A percentile compares a stretch with the other conserved stretches of the same genome.
phyloP scores from a whole-genome alignment of 768 basidiomycete species.

The Rossbeevera mucosa region DNA sequence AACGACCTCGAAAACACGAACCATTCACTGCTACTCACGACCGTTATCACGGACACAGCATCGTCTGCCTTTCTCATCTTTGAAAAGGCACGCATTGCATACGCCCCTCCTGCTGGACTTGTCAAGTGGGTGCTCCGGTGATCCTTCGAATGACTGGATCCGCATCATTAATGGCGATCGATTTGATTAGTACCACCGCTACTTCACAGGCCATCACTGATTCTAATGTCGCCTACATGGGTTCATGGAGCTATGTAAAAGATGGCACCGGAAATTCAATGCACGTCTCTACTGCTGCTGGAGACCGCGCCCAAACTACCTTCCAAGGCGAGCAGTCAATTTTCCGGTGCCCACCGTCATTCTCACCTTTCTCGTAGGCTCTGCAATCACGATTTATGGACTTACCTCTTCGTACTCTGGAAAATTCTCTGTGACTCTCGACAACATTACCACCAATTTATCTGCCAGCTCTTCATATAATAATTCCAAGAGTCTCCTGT shows the following conservation, averaged over 20 bases:
- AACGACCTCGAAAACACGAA: constrained; percentile 40
- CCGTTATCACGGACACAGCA: constrained; percentile 34
- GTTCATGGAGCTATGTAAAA: constrained; percentile 49
- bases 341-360: not conserved
- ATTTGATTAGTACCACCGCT: constrained; percentile 32
- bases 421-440: constrained; percentile 53
- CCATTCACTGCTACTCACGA: constrained; percentile 56
- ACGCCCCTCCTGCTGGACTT: constrained; percentile 29
- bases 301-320: constrained; percentile 39
- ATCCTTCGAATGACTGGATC: constrained; percentile 6
- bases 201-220: constrained; percentile 40
- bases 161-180: constrained; percentile 20
- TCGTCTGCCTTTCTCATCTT: constrained; percentile 47
- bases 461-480: constrained; percentile 53
- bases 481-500: constrained; percentile 51
- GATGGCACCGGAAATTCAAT: constrained; percentile 26
- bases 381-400: constrained; percentile 57
- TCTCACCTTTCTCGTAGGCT: constrained; percentile 39
- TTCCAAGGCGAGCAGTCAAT: constrained; percentile 44
- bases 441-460: constrained; percentile 44
- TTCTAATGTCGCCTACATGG: constrained; percentile 45
- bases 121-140: constrained; percentile 33
- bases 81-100: constrained; percentile 51
- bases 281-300: constrained; percentile 35
- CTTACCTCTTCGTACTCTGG: constrained; percentile 55